phyloP scores from a whole-genome alignment of 371 early-diverging fungal genomes.

The Actinomortierella wolfii region DNA sequence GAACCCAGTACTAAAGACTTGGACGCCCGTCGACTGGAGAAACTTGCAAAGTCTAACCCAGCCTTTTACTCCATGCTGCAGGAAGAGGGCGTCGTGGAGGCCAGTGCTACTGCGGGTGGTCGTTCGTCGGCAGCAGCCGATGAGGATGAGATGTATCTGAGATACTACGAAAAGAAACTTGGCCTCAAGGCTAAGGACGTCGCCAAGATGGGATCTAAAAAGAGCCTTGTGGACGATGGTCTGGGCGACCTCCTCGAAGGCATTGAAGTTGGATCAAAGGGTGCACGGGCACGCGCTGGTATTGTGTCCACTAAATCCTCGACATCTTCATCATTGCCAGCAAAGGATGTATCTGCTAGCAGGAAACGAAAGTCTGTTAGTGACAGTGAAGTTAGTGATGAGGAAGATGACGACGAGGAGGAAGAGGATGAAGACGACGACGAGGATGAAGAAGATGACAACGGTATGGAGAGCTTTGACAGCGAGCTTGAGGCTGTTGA shows the following conservation, averaged over 20 bases:
- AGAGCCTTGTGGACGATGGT: constrained; percentile 65
- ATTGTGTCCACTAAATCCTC: constrained; percentile 8
- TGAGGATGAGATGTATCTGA: constrained; percentile 77
- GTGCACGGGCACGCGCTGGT: constrained; percentile 7
- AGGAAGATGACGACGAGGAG: constrained; percentile 39
- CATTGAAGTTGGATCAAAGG: constrained; percentile 49
- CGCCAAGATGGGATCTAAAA: constrained; percentile 49
- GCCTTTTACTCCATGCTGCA: constrained; percentile 68
- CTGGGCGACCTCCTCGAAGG: constrained; percentile 53
- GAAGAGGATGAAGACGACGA: constrained; percentile 37
- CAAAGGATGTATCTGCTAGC: not conserved
- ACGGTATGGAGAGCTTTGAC: constrained; percentile 2
- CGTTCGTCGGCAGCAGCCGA: constrained; percentile 51
- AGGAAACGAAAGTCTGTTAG: constrained; percentile 25
- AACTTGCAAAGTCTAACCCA: constrained; percentile 71
- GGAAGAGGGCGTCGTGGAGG: constrained; percentile 60
- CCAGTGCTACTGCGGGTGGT: constrained; percentile 17
- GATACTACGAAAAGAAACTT: constrained; percentile 78
- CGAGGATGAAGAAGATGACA: constrained; percentile 13
- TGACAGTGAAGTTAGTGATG: constrained; percentile 19
- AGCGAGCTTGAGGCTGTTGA: constrained; percentile 19
- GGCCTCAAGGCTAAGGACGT: constrained; percentile 69
- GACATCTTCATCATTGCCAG: not conserved
- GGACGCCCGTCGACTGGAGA: constrained; percentile 57
- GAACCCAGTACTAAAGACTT: constrained; percentile 24